Conservation (phyloP, 164 flowering plant genomes). For the Vitis labrusca region DNA sequence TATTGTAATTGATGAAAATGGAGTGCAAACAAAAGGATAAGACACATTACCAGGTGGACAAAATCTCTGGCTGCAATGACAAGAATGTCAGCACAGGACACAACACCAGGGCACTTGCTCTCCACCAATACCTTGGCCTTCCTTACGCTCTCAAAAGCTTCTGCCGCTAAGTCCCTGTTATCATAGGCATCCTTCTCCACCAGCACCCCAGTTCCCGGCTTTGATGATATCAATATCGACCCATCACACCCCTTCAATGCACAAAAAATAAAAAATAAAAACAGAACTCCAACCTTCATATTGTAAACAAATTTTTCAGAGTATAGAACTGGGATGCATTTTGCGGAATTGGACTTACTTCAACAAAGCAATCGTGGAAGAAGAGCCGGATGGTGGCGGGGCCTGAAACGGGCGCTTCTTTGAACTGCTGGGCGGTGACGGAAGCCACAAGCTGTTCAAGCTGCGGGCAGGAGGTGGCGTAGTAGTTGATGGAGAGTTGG, state of each 20-base stretch:
- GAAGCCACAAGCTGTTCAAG: constrained; percentile 70
- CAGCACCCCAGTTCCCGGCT: constrained; percentile 42
- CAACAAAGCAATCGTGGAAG: constrained; percentile 97
- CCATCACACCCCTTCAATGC: constrained; percentile 81
- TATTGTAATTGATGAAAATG: too few relatives aligned
- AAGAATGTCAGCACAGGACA: constrained; percentile 93
- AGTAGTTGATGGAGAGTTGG: constrained; percentile 57
- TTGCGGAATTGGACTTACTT: constrained; percentile 33
- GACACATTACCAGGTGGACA: constrained; percentile 65
- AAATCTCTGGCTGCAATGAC: constrained; percentile 87
- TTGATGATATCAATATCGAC: constrained; percentile 62
- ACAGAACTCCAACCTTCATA: neutral
- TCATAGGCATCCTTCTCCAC: constrained; percentile 82
- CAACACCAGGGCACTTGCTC: constrained; percentile 81
- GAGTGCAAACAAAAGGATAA: neutral
- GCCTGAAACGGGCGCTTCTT: constrained; percentile 58
- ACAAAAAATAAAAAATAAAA: neutral
- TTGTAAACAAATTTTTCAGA: neutral
- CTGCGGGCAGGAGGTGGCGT: constrained; percentile 76
- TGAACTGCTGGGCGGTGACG: constrained; percentile 60
- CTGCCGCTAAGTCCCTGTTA: constrained; percentile 53
- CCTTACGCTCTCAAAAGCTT: constrained; percentile 58
- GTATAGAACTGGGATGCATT: neutral
- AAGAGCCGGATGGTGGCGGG: constrained; percentile 95
- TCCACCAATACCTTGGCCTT: constrained; percentile 80